Base-by-base conservation (phyloP, 2,329 filamentous ascomycete genomes). In the Amauroascus niger region DNA sequence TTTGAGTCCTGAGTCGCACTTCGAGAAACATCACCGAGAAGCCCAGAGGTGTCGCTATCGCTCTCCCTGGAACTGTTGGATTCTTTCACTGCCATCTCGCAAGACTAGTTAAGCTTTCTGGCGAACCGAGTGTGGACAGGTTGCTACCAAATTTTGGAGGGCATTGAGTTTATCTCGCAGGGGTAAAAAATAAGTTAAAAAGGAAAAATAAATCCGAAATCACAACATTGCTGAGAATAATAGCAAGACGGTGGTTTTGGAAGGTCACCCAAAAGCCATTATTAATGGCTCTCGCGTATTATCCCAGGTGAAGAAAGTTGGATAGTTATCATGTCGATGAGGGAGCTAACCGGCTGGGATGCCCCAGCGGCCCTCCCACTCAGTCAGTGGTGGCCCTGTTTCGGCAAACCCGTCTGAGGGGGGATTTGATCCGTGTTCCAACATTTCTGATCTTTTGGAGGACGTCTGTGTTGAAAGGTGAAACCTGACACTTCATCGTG, bases 51-150 rank as follows among this genome's bases (percentile, higher is more conserved):
- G 32, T 26, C 35, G 13, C 39, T 26, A 40, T 47, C 18, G 14
- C 13, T 9, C 9, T 30, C 16, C 8, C 30, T 18, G 30, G 33
- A 18, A 39, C 24, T 13, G 30, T 16, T 24, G 39, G 46, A 14
- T 16, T 32, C 26, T 26, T 44, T 16, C 33, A n/a, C 11, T n/a
- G 28, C 3, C 28, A 51, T 43, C 22, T 33, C 24, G 11, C 20
- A 8, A 45, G 37, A 24, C 24, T n/a, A n/a, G n/a, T n/a, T 47
- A 48, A 39, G 33, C 50, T 46, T 53, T 53, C 26, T 7, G 39
- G n/a, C 16, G 39, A 44, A 44, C 49, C 28, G 20, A 24, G 14
- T 35, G n/a, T n/a, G 49, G 26, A 40, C 20, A 28, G 46, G 41
- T 35, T 47, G 33, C 46, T 49, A 37, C 46, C 46, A 40, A 26